These are phyloP conservation scores for Chrysanthemum seticuspe DNA, from an alignment of 129 eudicot species.

Conservation along the genomic window DNA sequence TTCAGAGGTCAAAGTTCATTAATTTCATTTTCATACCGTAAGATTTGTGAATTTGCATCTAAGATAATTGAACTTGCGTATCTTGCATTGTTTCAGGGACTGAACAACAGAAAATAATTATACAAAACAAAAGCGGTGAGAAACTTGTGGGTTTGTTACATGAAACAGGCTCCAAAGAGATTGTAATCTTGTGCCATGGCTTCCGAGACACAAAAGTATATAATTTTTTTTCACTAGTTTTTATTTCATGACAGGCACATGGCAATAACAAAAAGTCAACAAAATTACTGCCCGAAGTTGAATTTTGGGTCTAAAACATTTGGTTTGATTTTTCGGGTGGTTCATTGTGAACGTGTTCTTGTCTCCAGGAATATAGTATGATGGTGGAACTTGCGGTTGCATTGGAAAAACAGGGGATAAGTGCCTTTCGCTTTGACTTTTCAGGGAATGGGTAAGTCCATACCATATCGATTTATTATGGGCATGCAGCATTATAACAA, in stretches of 20 bases:
- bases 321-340: neutral
- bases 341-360: neutral
- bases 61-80: slow-evolving; percentile 1
- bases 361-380: slow-evolving; percentile 19
- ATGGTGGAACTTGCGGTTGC: slow-evolving; percentile 12
- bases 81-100: slow-evolving; percentile 19
- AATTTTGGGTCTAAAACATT: too few relatives aligned
- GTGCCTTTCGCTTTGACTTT: too few relatives aligned
- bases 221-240: too few relatives aligned
- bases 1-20: neutral
- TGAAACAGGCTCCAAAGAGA: too few relatives aligned
- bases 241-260: too few relatives aligned
- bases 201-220: slow-evolving; percentile 12
- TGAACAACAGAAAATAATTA: neutral
- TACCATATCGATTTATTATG: neutral
- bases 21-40: neutral
- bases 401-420: neutral
- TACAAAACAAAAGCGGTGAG: slow-evolving; percentile 13
- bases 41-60: slow-evolving; percentile 6
- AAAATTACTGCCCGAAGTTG: neutral
- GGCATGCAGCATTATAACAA: too few relatives aligned
- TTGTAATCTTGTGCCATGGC: neutral
- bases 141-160: neutral
- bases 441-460: too few relatives aligned
- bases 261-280: slow-evolving; percentile 4